phyloP scores from a whole-genome alignment of 73 alveolate species.

The Paramecium octaurelia region DNA sequence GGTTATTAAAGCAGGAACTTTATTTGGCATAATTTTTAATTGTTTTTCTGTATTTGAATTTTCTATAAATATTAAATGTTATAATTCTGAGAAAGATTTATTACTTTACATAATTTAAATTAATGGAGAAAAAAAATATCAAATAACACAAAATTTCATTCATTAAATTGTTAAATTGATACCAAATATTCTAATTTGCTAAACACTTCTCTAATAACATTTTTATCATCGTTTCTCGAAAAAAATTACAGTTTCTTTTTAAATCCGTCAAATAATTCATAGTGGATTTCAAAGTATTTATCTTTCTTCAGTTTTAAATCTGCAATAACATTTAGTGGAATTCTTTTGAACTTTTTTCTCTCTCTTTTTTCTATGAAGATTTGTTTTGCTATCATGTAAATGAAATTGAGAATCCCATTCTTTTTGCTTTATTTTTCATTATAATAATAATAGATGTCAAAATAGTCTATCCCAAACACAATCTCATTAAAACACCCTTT shows the following conservation, averaged over 20 bases:
- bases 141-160: not conserved
- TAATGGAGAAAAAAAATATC: not conserved
- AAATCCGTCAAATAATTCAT: not conserved
- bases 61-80: not conserved
- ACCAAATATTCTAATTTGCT: not conserved
- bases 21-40: not conserved
- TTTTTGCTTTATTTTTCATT: not conserved
- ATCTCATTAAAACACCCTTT: not conserved
- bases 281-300: not conserved
- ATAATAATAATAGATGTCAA: not conserved
- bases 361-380: not conserved
- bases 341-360: not conserved
- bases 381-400: not conserved
- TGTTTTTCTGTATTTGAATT: not conserved
- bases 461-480: not conserved
- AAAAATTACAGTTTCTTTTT: not conserved
- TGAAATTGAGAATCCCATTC: not conserved
- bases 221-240: slow-evolving; percentile 4
- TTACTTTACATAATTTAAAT: not conserved
- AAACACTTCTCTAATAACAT: not conserved
- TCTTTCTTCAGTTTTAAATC: not conserved
- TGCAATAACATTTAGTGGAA: not conserved
- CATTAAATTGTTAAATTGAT: not conserved
- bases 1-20: not conserved
- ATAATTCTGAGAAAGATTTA: not conserved